Percentiles rank a stretch among this genome's conserved stretches.
phyloP scores from a whole-genome alignment of 768 basidiomycete genomes.

The Russula olivacea region DNA sequence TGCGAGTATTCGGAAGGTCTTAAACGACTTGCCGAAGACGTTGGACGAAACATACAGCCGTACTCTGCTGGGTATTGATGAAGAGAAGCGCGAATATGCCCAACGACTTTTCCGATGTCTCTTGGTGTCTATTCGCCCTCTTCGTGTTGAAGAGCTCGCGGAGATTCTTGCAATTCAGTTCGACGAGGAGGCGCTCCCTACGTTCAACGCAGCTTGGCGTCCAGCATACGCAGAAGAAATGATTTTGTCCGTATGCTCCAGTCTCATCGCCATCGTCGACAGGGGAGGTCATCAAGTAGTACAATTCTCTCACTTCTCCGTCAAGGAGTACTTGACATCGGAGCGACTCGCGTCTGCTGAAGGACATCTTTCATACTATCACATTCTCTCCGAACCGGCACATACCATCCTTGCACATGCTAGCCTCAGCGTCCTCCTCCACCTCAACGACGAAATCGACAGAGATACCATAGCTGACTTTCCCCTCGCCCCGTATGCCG shows the following conservation, averaged over 20 bases:
- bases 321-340: slow-evolving; percentile 19
- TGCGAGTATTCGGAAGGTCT: neutral
- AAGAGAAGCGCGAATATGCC: neutral
- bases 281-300: neutral
- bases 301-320: slow-evolving; percentile 6
- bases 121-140: neutral
- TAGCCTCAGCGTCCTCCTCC: slow-evolving; percentile 7
- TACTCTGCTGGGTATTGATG: neutral
- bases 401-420: slow-evolving; percentile 4
- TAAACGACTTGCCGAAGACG: neutral
- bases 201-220: neutral
- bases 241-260: too few species aligned
- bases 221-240: too few species aligned
- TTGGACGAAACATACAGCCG: slow-evolving; percentile 5
- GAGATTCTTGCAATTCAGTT: slow-evolving; percentile 15
- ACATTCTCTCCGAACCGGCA: neutral
- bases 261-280: too few species aligned
- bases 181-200: neutral
- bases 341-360: neutral
- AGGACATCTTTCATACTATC: slow-evolving; percentile 8
- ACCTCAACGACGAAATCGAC: neutral
- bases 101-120: slow-evolving; percentile 6
- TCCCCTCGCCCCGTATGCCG: too few species aligned
- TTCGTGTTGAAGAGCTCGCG: slow-evolving; percentile 4
- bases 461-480: neutral